Evolutionary conservation across 2,329 filamentous ascomycete genomes (phyloP).

Genomic region (Xylariaceae sp.): DNA sequence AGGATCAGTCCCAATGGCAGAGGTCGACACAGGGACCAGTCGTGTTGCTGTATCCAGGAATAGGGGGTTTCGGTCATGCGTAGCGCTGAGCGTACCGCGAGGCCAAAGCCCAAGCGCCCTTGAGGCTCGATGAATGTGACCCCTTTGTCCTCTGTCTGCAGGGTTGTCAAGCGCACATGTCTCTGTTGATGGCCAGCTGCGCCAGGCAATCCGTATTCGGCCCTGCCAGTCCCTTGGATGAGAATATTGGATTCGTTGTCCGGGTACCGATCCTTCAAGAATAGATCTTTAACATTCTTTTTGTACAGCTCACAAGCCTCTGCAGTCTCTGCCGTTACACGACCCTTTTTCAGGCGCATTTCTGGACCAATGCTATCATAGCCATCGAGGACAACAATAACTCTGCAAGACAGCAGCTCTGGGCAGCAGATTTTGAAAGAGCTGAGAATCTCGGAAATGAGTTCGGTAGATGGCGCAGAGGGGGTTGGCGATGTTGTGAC

Average conservation of each 20-base stretch:
- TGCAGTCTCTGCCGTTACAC: slow-evolving; percentile 45
- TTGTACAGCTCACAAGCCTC: slow-evolving; percentile 42
- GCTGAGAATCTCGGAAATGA: slow-evolving; percentile 43
- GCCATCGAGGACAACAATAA: slow-evolving; percentile 51
- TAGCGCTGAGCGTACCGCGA: slow-evolving; percentile 50
- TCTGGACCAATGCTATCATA: slow-evolving; percentile 44
- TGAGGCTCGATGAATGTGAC: slow-evolving; percentile 48
- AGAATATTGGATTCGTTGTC: slow-evolving; percentile 2
- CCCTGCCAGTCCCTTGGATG: slow-evolving; percentile 29
- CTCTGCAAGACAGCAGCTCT: slow-evolving; percentile 37
- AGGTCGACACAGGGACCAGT: slow-evolving; percentile 46
- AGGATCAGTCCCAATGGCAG: slow-evolving; percentile 44
- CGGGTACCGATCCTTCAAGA: slow-evolving; percentile 30
- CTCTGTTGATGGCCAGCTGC: slow-evolving; percentile 30
- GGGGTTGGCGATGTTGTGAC: slow-evolving; percentile 55
- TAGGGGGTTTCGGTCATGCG: slow-evolving; percentile 45
- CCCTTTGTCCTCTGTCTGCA: slow-evolving; percentile 31
- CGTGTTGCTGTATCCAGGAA: slow-evolving; percentile 56
- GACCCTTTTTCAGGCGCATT: slow-evolving; percentile 50
- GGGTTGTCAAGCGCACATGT: slow-evolving; percentile 34
- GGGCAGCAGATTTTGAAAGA: slow-evolving; percentile 44
- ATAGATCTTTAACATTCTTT: slow-evolving; percentile 41
- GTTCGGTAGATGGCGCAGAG: slow-evolving; percentile 49
- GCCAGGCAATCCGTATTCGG: slow-evolving; percentile 44
- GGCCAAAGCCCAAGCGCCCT: slow-evolving; percentile 47